Conservation (phyloP, 2,329 filamentous ascomycete species). For the Penicillium expansum region DNA sequence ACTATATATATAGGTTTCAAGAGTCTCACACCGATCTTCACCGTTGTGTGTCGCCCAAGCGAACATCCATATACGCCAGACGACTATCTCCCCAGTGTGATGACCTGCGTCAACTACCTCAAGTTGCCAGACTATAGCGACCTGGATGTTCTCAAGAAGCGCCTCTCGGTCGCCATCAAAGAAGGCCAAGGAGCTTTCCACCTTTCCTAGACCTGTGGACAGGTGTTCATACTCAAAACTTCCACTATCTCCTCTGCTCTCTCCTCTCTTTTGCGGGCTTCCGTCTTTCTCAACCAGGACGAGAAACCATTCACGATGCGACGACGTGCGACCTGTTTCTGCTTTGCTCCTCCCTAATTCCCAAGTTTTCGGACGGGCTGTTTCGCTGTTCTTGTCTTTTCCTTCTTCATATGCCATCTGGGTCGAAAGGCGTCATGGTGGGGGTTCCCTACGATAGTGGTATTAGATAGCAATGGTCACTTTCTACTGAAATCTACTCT, state of each 20-base stretch:
- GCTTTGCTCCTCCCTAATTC: conserved; percentile 9
- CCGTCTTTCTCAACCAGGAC: conserved; percentile 2
- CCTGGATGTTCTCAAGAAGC: conserved; percentile 71
- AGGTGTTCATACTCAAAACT: background rate
- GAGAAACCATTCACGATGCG: conserved; percentile 17
- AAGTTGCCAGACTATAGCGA: conserved; percentile 93
- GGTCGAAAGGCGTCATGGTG: conserved; percentile 22
- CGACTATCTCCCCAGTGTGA: conserved; percentile 98
- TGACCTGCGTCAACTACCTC: conserved; percentile 99
- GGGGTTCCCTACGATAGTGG: conserved; percentile 17
- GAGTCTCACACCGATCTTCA: conserved; percentile 95
- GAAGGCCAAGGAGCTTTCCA: conserved; percentile 98
- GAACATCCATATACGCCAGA: conserved; percentile 91
- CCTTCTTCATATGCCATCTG: conserved; percentile 13
- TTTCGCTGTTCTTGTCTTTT: conserved; percentile 7
- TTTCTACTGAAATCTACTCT: conserved; percentile 4
- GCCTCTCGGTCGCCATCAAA: conserved; percentile 79
- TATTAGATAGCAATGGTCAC: conserved; percentile 28
- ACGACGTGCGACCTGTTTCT: conserved; percentile 20
- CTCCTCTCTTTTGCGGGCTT: conserved; percentile 2
- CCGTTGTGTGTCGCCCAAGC: conserved; percentile 97
- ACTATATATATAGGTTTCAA: conserved; percentile 71
- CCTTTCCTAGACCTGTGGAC: conserved; percentile 61
- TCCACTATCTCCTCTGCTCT: background rate
- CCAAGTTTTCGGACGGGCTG: conserved; percentile 20